Base-by-base conservation (phyloP, 2,329 filamentous ascomycete species). In the Didymella glomerata region DNA sequence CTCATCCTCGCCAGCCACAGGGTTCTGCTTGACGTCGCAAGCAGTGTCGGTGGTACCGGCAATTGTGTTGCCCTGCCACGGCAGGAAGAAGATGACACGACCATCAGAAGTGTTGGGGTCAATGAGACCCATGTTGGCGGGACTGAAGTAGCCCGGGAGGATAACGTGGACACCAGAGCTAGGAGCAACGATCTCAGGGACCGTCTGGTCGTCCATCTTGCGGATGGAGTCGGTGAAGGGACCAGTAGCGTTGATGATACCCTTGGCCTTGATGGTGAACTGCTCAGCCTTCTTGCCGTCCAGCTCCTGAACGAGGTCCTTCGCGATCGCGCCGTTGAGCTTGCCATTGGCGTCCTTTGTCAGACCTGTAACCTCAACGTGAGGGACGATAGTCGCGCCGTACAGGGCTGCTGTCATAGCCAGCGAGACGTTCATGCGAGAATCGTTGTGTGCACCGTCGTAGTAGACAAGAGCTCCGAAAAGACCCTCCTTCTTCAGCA, bases 41-140 rank as follows among this genome's bases (percentile, higher is more conserved):
- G 91, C 88, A 38, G 90, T 88, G 73, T 96, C 92, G 8, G 92
- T 96, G 5, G 92, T 96, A 61, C 92, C 92, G 45, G 92, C 92
- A 72, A 96, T 95, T 14, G 92, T 96, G 79, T 95, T 95, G 48
- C 92, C 92, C 80, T 96, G 92, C 92, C 92, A 96, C 22, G 92
- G 92, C 40, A 96, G 83, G 84, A 96, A 96, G 86, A 96, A 96
- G 72, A 96, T 94, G 48, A 96, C 92, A 74, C 92, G 87, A 20
- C 92, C 92, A 72, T 96, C 92, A 1, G 92, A 96, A 2, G 92
- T 95, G 40, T 88, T 87, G 5, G 92, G 92, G 70, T 96, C 92
- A 68, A 96, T 91, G 40, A 96, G 83, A 61, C 92, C 92, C 91
- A 96, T 95, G 72, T 93, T 89, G 20, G 88, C 85, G 42, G 92